Conservation (phyloP, 2,329 filamentous ascomycete genomes). For the Aspergillus sojae region DNA sequence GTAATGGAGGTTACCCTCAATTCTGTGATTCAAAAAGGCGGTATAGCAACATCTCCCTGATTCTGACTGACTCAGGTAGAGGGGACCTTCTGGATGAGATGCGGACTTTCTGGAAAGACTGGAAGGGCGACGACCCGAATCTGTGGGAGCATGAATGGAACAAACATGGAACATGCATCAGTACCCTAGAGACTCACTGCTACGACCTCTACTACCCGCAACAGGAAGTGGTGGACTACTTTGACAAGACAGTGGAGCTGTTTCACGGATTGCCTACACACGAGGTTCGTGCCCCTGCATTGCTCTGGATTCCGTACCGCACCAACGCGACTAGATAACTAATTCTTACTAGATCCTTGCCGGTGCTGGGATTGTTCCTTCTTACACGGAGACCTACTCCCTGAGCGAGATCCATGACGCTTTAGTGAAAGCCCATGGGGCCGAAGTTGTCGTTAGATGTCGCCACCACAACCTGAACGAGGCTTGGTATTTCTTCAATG, state of each 20-base stretch:
- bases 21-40: constrained; percentile 65
- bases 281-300: constrained; percentile 41
- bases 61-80: constrained; percentile 59
- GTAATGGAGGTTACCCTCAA: constrained; percentile 69
- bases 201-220: constrained; percentile 63
- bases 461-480: constrained; percentile 52
- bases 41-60: constrained; percentile 67
- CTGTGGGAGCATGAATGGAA: constrained; percentile 77
- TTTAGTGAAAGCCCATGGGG: constrained; percentile 56
- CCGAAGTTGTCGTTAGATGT: constrained; percentile 62
- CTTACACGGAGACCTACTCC: constrained; percentile 59
- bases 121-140: constrained; percentile 62
- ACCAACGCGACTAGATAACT: background rate
- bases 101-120: constrained; percentile 72
- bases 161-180: constrained; percentile 77
- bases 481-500: constrained; percentile 67
- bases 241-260: constrained; percentile 65
- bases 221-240: constrained; percentile 70
- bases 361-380: constrained; percentile 62
- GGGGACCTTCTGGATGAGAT: constrained; percentile 66
- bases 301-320: background rate
- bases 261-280: constrained; percentile 71
- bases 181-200: constrained; percentile 67
- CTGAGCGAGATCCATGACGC: constrained; percentile 61
- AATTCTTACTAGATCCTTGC: constrained; percentile 52